Evolutionary conservation across 805 yeast species (phyloP), one percentile per base, ranked within the genome.

Genomic region (Saccharomycopsis microspora): DNA sequence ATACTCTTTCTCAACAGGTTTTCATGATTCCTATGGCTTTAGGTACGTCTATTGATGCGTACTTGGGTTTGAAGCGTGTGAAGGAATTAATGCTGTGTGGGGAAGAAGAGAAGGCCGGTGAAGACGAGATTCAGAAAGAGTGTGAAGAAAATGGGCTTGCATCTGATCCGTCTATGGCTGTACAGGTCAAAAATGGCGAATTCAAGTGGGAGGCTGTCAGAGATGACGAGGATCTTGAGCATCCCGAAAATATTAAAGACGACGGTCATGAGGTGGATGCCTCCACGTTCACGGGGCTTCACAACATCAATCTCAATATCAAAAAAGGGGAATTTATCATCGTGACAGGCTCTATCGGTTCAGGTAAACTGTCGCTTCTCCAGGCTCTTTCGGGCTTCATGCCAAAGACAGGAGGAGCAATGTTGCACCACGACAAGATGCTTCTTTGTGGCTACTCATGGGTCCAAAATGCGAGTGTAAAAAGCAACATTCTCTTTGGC

Each of bases 311-410:
- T 44, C 56, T 82, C 11, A 55, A 64, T 0, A 67, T 83, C 49
- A 61, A 68, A 41, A 72, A 70, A 43, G 80, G 80, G 28, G 89
- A 83, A 58, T 80, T 85, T 48, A 65, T 85, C 5, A 82, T 84
- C 50, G 71, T 85, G 31, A 83, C 90, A 0, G 95, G 95, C 33
- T 58, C 78, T 3, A 82, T 85, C 56, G 94, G 94, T 1, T 70
- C 83, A 3, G 94, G 95, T 42, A 85, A 85, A 59, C 68, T 88
- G 0, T 81, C 89, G 0, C 64, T 85, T 30, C 67, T 85, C 44
- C 68, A 68, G 54, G 87, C 89, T 0, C 58, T 85, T 10, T 64
- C 83, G 4, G 93, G 93, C 0, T 70, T 74, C 49, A 83, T 85
- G 84, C 67, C 68, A 5, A 70, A 72, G 49, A 61, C 58, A 0